These are phyloP conservation scores for Blastobotrys aristatus DNA, from an alignment of 1,139 yeast genomes.

Conservation along the genomic window DNA sequence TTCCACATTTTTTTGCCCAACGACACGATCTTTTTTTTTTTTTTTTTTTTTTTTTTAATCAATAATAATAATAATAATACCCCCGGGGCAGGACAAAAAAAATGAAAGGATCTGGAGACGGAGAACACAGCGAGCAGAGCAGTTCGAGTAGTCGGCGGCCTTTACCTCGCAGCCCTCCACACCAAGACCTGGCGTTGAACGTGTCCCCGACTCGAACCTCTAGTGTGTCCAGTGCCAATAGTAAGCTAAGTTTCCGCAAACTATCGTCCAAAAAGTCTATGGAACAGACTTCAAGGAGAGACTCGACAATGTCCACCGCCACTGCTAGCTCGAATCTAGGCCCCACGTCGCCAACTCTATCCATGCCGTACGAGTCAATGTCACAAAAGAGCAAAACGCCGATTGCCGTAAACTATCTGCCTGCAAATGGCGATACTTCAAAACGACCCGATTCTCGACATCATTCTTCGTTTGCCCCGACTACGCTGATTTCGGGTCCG, in stretches of 20 bases:
- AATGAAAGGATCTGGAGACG: slow-evolving; percentile 9
- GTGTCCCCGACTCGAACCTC: slow-evolving; percentile 11
- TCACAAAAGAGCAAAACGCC: slow-evolving; percentile 25
- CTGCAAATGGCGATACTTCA: slow-evolving; percentile 18
- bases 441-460: slow-evolving; percentile 10
- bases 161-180: slow-evolving; percentile 12
- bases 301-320: background rate
- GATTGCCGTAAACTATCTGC: slow-evolving; percentile 26
- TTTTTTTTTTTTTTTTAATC: too few species aligned
- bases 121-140: background rate
- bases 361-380: slow-evolving; percentile 27
- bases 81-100: too few species aligned
- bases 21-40: too few species aligned
- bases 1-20: too few species aligned
- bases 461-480: slow-evolving; percentile 18
- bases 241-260: slow-evolving; percentile 15
- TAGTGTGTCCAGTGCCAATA: slow-evolving; percentile 8
- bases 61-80: too few species aligned
- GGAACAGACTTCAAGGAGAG: slow-evolving; percentile 5
- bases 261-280: slow-evolving; percentile 10
- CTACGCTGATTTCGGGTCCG: slow-evolving; percentile 27
- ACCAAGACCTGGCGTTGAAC: slow-evolving; percentile 4
- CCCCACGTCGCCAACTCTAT: slow-evolving; percentile 4
- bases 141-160: slow-evolving; percentile 1
- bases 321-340: background rate